Conservation (phyloP, 1,284 basidiomycete genomes). For the Leccinum fuscescens region DNA sequence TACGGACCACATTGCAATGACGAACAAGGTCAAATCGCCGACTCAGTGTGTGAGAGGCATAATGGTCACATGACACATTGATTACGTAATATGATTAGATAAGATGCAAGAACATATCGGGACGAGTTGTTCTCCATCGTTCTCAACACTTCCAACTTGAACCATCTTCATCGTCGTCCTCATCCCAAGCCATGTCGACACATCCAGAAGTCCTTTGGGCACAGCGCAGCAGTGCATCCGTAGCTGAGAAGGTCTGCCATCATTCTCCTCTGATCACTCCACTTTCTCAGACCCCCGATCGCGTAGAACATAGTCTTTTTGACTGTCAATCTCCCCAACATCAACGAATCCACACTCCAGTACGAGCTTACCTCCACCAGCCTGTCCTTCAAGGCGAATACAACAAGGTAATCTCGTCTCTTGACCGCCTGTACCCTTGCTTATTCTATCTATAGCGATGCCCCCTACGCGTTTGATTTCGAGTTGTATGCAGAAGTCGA, state of each 20-base stretch:
- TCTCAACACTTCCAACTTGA: conserved; percentile 35
- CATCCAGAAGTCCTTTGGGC: conserved; percentile 93
- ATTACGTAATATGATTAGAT: conserved; percentile 21
- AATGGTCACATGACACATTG: conserved; percentile 35
- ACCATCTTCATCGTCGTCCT: conserved; percentile 4
- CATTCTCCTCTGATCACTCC: not conserved
- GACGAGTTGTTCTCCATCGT: conserved; percentile 35
- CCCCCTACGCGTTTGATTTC: conserved; percentile 71
- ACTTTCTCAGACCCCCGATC: conserved; percentile 7
- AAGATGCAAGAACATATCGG: conserved; percentile 17
- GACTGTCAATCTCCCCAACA: conserved; percentile 83
- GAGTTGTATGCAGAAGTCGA: conserved; percentile 73
- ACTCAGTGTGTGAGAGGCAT: conserved; percentile 1
- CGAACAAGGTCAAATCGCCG: not conserved
- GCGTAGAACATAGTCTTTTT: conserved; percentile 78
- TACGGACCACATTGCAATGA: conserved; percentile 23
- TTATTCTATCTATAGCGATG: conserved; percentile 41
- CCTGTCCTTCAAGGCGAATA: conserved; percentile 69
- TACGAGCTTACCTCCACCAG: conserved; percentile 63
- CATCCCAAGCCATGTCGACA: conserved; percentile 40
- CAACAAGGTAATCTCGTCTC: conserved; percentile 59
- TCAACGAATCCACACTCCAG: conserved; percentile 59
- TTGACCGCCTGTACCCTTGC: conserved; percentile 1
- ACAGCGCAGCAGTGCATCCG: conserved; percentile 73
- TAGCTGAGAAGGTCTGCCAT: conserved; percentile 62